Base-by-base conservation (phyloP, 2,329 filamentous ascomycete species). In the Coniochaeta hoffmannii region DNA sequence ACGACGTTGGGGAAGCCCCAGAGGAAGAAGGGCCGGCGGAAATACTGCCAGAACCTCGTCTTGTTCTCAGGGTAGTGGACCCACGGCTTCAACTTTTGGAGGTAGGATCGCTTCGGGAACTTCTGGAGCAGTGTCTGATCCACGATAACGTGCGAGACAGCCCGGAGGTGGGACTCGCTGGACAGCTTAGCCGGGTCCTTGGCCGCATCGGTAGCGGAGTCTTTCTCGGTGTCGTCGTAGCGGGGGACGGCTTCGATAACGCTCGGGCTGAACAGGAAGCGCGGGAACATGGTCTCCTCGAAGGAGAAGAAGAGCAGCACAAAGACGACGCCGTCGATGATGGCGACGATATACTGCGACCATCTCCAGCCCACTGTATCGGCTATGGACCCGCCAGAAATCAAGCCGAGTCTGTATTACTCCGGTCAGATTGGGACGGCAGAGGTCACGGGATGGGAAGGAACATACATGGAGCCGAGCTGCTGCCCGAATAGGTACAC, bases 401-500 rank as follows among this genome's bases (percentile, higher is more conserved):
- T 72, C 2, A 72, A 55, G 0, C 69, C 70, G 3, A 72, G 58
- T 15, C 32, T 53, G 31, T 12, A n/a, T 22, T 11, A 10, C 17
- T 22, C 14, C 11, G 28, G 31, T 53, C 10, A 38, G 51, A 26
- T 19, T 22, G 46, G 36, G 36, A 41, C n/a, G 19, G 36, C 8
- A 41, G 19, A 41, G 36, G 15, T 6, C 19, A n/a, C n/a, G n/a
- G 30, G 41, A 8, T 28, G 11, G 26, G 35, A 41, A 41, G 8
- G 19, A 32, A 19, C 32, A 4, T 53, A 41, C 32, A 72, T 72
- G 0, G 67, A 69, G 0, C 70, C 70, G 2, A 72, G 62, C 52
- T 72, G 70, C 53, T 73, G 70, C 9, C 69, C 70, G 57, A 71
- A 73, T 9, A 72, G 64, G 46, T 72, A 72, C 17, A 69, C 61